Percentiles rank a stretch among this genome's conserved stretches.
These are phyloP conservation scores for Coniferiporia sulphurascens DNA, from an alignment of 1,284 basidiomycete species.

Conservation along the genomic window DNA sequence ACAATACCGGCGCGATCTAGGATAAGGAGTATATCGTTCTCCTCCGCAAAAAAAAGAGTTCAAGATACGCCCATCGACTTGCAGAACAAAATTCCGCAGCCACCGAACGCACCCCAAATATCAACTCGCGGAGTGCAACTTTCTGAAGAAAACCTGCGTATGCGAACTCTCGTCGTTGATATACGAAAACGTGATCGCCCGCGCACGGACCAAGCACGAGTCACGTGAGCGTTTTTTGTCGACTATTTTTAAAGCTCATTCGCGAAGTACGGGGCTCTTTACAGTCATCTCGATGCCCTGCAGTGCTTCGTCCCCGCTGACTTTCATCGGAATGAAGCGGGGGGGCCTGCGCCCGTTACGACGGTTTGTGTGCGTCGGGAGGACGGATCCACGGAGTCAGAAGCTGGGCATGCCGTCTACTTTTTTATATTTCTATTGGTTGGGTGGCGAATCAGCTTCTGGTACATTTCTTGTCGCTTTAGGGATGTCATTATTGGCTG, in stretches of 20 bases:
- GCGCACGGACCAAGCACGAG: conserved; percentile 52
- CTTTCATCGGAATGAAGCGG: conserved; percentile 22
- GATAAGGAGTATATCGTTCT: conserved; percentile 46
- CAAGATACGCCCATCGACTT: conserved; percentile 19
- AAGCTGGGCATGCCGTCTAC: conserved; percentile 70
- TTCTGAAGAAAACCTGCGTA: conserved; percentile 38
- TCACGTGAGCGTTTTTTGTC: conserved; percentile 6
- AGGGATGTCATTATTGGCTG: not conserved
- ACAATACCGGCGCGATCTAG: conserved; percentile 39
- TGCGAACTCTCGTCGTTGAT: conserved; percentile 17
- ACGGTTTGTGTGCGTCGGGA: conserved; percentile 33
- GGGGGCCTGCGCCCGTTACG: conserved; percentile 15
- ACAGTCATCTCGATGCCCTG: conserved; percentile 59
- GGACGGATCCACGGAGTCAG: conserved; percentile 36
- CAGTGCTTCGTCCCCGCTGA: conserved; percentile 27
- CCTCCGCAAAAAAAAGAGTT: conserved; percentile 29
- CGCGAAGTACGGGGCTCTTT: conserved; percentile 26
- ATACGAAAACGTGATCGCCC: conserved; percentile 19
- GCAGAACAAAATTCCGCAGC: conserved; percentile 12
- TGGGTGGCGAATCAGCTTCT: conserved; percentile 66
- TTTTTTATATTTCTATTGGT: conserved; percentile 37
- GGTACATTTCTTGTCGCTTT: conserved; percentile 37
- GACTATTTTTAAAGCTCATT: too few relatives aligned
- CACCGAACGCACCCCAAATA: conserved; percentile 57
- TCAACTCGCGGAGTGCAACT: conserved; percentile 64